These are phyloP conservation scores for Solanum ossicruentum DNA, from an alignment of 257 asterid species.

Conservation along the genomic window DNA sequence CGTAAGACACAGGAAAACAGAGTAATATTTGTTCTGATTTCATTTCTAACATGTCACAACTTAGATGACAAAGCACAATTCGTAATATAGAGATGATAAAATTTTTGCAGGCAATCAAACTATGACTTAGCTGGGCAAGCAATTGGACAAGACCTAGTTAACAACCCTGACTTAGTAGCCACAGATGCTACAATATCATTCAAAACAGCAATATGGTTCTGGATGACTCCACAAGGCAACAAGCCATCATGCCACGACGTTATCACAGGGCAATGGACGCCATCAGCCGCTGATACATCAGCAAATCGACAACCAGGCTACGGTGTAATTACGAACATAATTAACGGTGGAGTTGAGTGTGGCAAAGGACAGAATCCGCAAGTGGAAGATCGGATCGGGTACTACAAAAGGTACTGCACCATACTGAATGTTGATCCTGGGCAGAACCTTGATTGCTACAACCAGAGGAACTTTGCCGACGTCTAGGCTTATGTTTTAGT, in stretches of 20 bases:
- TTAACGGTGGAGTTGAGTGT: conserved; percentile 26
- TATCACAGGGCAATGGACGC: conserved; percentile 21
- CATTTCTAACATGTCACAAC: background rate
- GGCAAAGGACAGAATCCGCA: conserved; percentile 3
- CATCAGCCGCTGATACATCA: conserved; percentile 6
- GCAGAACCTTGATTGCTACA: conserved; percentile 16
- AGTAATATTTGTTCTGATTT: no score
- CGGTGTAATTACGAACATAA: conserved; percentile 24
- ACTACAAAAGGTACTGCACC: conserved; percentile 15
- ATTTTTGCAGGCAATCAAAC: conserved; percentile 6
- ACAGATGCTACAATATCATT: conserved; percentile 13
- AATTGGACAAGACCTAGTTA: conserved; percentile 8
- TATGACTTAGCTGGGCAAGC: conserved; percentile 18
- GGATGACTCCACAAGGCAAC: conserved; percentile 26
- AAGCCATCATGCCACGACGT: conserved; percentile 26
- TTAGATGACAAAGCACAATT: background rate
- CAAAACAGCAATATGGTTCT: conserved; percentile 32
- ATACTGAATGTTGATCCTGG: conserved; percentile 14
- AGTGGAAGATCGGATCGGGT: conserved; percentile 18
- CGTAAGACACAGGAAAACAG: background rate
- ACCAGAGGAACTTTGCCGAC: conserved; percentile 12
- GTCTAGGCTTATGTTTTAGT: background rate
- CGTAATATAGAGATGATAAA: background rate
- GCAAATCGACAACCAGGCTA: conserved; percentile 17
- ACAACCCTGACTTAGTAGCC: conserved; percentile 25